Evolutionary conservation across 176 grass and related monocot genomes (phyloP).

Genomic region (Triticum urartu): DNA sequence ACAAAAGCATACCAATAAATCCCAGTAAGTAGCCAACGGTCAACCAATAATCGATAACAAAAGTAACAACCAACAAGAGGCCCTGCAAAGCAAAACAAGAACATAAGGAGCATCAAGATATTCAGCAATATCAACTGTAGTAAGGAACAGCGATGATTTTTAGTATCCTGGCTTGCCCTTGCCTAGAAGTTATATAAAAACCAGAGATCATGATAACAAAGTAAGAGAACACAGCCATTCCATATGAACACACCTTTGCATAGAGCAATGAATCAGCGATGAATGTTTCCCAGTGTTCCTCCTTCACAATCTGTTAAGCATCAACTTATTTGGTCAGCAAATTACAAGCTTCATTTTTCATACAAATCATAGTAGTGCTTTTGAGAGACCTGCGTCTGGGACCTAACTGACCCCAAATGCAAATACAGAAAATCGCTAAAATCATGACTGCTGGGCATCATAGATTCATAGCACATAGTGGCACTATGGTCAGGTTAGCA

Average conservation of each 20-base stretch:
- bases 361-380: not conserved
- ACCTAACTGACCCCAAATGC: not conserved
- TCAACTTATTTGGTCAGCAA: slow-evolving; percentile 8
- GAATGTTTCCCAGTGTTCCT: slow-evolving; percentile 87
- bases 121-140: not conserved
- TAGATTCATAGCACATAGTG: not conserved
- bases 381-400: not conserved
- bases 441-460: not conserved
- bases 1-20: slow-evolving; percentile 72
- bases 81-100: slow-evolving; percentile 49
- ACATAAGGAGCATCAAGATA: not conserved
- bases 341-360: not conserved
- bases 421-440: not conserved
- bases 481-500: not conserved
- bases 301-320: slow-evolving; percentile 66
- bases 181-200: not conserved
- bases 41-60: slow-evolving; percentile 72
- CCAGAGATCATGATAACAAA: not conserved
- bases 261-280: slow-evolving; percentile 72
- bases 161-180: not conserved
- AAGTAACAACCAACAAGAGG: slow-evolving; percentile 69
- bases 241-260: slow-evolving; percentile 54
- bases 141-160: not conserved
- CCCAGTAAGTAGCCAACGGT: slow-evolving; percentile 71
- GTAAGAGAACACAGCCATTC: not conserved